Evolutionary conservation across 176 grass and related monocot species (phyloP), one percentile per base, ranked within the genome.

Genomic region (Pharus latifolius): DNA sequence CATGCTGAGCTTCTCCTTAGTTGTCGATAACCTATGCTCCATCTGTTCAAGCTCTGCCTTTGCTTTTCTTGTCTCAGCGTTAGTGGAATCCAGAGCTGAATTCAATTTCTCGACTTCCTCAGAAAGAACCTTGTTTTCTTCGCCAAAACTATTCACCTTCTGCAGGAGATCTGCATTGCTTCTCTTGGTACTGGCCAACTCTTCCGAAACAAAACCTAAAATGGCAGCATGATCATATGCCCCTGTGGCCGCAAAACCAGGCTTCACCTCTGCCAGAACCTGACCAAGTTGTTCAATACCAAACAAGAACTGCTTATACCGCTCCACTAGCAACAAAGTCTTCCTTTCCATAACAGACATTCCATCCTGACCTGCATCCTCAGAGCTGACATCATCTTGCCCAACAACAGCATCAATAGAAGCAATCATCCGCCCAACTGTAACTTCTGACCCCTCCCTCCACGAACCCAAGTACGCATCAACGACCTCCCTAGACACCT

Each of bases 1-100:
- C 75, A 98, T 83, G 67, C 78, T 88, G 49, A 98, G 81, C 62
- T 91, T 98, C 63, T 98, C 94, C 75, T 85, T 98, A 7, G 82
- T 82, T 47, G 78, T 68, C 10, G 47, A 38, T 34, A 87, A 91
- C 47, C 72, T 98, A 59, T 82, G 83, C 60, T 98, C 94, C 61
- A 83, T 56, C 69, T 91, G 94, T 69, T 93, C 84, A 75, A 75
- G 80, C 15, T 93, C 89, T 61, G 74, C 49, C 77, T 86, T 98
- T 48, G 77, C 61, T 74, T 91, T 93, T 44, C 60, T 83, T 26
- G 31, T 83, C 69, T 98, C 84, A 35, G 78, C 66, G 65, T 74
- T 78, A 10, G 81, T 86, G 55, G 42, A 75, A 65, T 81, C 87
- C 60, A 70, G 68, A 88, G 78, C 72, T 49, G 56, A 78, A 80